Evolutionary conservation across 306 rosid species (phyloP).

Genomic region (Cicer chorassanicum): DNA sequence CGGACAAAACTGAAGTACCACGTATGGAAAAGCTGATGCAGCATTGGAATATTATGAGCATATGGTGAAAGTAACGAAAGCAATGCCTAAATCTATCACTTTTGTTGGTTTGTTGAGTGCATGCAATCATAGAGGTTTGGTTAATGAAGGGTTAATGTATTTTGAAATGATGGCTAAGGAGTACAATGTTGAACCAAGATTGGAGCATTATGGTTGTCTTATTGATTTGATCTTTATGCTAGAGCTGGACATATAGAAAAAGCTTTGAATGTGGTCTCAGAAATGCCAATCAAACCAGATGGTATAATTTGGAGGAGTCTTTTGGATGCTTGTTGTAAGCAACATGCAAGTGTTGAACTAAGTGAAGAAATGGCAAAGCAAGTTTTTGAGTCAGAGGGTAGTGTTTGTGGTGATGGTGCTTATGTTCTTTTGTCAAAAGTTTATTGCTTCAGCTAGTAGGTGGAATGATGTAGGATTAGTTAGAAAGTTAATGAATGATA

Average conservation of each 20-base stretch:
- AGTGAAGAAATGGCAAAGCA: conserved; percentile 67
- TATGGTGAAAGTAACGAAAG: conserved; percentile 57
- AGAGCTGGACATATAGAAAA: conserved; percentile 65
- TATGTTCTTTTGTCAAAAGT: conserved; percentile 77
- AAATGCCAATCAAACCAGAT: conserved; percentile 81
- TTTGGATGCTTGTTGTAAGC: conserved; percentile 78
- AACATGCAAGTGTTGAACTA: conserved; percentile 67
- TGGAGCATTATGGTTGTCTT: conserved; percentile 88
- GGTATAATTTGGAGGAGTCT: conserved; percentile 83
- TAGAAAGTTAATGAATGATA: conserved; percentile 71
- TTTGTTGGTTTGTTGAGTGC: conserved; percentile 78
- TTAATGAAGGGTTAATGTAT: conserved; percentile 60
- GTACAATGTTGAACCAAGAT: conserved; percentile 59
- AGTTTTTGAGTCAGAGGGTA: conserved; percentile 57
- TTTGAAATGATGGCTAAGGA: conserved; percentile 64
- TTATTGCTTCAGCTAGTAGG: conserved; percentile 67
- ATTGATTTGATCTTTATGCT: conserved; percentile 79
- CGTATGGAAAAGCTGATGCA: conserved; percentile 70
- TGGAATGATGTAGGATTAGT: conserved; percentile 77
- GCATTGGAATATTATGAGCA: conserved; percentile 57
- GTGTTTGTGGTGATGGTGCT: conserved; percentile 64
- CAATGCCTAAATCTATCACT: conserved; percentile 69
- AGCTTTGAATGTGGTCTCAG: conserved; percentile 65
- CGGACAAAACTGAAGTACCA: too few species aligned
- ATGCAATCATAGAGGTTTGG: conserved; percentile 76